Evolutionary conservation across 2,329 filamentous ascomycete species (phyloP).

Genomic region (Nigrospora sphaerica): DNA sequence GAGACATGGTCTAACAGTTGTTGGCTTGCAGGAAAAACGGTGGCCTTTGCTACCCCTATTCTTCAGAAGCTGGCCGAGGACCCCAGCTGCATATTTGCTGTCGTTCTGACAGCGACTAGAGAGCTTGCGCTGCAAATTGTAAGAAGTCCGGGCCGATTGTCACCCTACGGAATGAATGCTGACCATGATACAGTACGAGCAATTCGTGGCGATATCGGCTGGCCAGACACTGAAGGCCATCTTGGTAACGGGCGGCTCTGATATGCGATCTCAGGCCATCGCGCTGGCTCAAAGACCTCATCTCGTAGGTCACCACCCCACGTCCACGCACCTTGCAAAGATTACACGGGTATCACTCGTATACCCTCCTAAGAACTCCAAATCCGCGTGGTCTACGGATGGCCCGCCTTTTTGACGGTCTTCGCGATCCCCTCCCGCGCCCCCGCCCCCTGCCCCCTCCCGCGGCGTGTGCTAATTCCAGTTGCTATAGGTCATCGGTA

Average conservation of each 20-base stretch:
- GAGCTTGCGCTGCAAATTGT: conserved; percentile 87
- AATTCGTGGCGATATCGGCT: conserved; percentile 87
- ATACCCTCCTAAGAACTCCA: too few relatives aligned
- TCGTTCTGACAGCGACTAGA: conserved; percentile 83
- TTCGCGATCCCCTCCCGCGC: too few relatives aligned
- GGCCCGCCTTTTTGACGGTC: too few relatives aligned
- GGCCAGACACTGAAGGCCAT: conserved; percentile 81
- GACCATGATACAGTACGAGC: conserved; percentile 53
- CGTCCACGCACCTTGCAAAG: too few relatives aligned
- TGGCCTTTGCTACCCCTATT: conserved; percentile 91
- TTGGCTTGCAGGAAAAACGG: conserved; percentile 65
- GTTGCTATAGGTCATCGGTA: too few relatives aligned
- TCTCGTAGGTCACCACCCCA: conserved; percentile 57
- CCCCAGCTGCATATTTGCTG: conserved; percentile 81
- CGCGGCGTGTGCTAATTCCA: too few relatives aligned
- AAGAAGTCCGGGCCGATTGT: too few relatives aligned
- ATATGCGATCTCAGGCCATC: conserved; percentile 88
- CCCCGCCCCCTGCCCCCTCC: too few relatives aligned
- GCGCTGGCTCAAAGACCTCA: conserved; percentile 77
- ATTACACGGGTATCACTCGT: too few relatives aligned
- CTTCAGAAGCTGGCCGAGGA: conserved; percentile 90
- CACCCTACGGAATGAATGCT: too few relatives aligned
- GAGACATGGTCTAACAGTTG: too few relatives aligned
- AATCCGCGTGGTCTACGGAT: too few relatives aligned
- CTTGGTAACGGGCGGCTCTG: conserved; percentile 85